Percentiles rank a stretch among this genome's conserved stretches.
Evolutionary conservation across 306 rosid genomes (phyloP).

Genomic region (Medicago arabica): DNA sequence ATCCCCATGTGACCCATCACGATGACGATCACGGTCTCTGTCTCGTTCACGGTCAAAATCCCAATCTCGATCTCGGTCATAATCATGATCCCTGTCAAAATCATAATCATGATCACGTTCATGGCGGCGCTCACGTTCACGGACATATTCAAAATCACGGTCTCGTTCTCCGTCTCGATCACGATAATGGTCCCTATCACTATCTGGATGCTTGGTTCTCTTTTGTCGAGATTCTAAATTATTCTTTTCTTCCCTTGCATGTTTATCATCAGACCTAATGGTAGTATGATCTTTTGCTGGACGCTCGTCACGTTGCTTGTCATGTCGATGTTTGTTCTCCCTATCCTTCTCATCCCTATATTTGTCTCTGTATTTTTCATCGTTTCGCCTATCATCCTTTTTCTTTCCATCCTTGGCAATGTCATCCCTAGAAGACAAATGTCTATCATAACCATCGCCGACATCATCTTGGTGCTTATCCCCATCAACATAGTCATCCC

Average conservation of each 20-base stretch:
- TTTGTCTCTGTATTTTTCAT: slow-evolving; percentile 81
- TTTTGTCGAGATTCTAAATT: slow-evolving; percentile 64
- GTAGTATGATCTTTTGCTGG: slow-evolving; percentile 65
- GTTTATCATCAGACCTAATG: slow-evolving; percentile 79
- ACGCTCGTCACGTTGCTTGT: slow-evolving; percentile 75
- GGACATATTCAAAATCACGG: slow-evolving; percentile 48
- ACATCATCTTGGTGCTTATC: slow-evolving; percentile 68
- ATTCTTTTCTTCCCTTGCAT: slow-evolving; percentile 77
- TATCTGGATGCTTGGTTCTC: slow-evolving; percentile 74
- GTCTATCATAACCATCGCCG: slow-evolving; percentile 63
- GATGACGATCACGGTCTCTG: slow-evolving; percentile 53
- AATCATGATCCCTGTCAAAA: slow-evolving; percentile 64
- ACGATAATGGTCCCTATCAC: slow-evolving; percentile 55
- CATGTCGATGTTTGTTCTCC: slow-evolving; percentile 80
- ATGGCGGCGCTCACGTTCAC: slow-evolving; percentile 52
- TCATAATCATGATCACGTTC: slow-evolving; percentile 60
- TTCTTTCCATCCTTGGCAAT: slow-evolving; percentile 67
- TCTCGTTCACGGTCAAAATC: slow-evolving; percentile 60
- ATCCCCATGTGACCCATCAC: slow-evolving; percentile 73
- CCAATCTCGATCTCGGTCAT: slow-evolving; percentile 50
- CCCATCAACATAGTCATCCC: slow-evolving; percentile 68
- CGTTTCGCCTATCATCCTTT: slow-evolving; percentile 88
- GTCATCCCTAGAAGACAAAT: slow-evolving; percentile 71
- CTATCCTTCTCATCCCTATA: slow-evolving; percentile 70
- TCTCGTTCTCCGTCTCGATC: slow-evolving; percentile 50